These are phyloP conservation scores for Aspergillus pseudotamarii DNA, from an alignment of 2,329 filamentous ascomycete species.

Conservation along the genomic window DNA sequence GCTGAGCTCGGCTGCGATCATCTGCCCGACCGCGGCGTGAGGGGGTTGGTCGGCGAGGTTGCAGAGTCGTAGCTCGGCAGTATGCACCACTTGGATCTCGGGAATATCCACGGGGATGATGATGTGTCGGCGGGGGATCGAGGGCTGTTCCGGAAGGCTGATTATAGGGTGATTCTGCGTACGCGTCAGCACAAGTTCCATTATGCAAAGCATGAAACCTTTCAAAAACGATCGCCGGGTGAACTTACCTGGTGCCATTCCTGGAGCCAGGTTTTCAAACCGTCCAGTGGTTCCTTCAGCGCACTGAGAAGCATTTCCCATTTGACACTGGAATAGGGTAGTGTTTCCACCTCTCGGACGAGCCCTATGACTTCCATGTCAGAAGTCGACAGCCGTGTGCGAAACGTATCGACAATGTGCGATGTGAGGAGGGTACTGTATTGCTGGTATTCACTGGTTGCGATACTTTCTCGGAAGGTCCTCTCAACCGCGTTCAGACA, in stretches of 20 bases:
- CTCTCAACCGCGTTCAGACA: conserved; percentile 56
- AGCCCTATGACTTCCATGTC: conserved; percentile 59
- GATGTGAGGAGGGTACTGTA: conserved; percentile 56
- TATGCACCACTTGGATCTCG: conserved; percentile 79
- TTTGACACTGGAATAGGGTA: conserved; percentile 54
- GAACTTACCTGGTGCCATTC: conserved; percentile 59
- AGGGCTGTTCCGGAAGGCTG: conserved; percentile 33
- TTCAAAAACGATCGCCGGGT: conserved; percentile 13
- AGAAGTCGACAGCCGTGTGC: conserved; percentile 48
- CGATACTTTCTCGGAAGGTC: conserved; percentile 52
- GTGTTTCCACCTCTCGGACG: conserved; percentile 55
- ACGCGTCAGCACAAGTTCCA: conserved; percentile 1
- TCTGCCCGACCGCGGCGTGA: conserved; percentile 50
- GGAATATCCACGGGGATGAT: conserved; percentile 90
- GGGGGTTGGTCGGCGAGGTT: conserved; percentile 30
- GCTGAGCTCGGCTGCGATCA: conserved; percentile 49
- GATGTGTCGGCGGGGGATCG: conserved; percentile 63
- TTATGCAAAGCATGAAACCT: neutral
- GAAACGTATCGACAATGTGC: conserved; percentile 52
- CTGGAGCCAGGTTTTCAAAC: conserved; percentile 55
- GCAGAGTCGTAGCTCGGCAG: conserved; percentile 53
- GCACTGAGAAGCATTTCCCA: conserved; percentile 58
- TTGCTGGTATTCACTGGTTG: conserved; percentile 48
- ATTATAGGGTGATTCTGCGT: conserved; percentile 37
- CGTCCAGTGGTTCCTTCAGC: conserved; percentile 49